Conservation (phyloP, 495 filamentous ascomycete species). For the Talaromyces borbonicus region DNA sequence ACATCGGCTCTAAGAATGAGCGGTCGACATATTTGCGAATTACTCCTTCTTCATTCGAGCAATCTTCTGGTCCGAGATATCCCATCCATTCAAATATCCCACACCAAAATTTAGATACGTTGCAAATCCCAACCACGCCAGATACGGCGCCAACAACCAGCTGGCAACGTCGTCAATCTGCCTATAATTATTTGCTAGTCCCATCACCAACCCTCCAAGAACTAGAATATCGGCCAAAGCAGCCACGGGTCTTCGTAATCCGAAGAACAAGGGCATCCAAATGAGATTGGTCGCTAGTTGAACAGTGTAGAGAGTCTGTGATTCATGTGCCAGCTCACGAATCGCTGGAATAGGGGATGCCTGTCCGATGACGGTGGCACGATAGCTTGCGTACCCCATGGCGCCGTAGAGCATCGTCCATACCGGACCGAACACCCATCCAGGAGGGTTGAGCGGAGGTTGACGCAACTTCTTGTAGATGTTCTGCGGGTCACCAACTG, state of each 20-base stretch:
- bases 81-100: slow-evolving; percentile 69
- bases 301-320: slow-evolving; percentile 62
- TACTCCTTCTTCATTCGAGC: slow-evolving; percentile 22
- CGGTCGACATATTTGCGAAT: neutral
- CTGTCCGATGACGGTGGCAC: slow-evolving; percentile 51
- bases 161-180: slow-evolving; percentile 60
- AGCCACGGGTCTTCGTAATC: slow-evolving; percentile 53
- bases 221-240: slow-evolving; percentile 68
- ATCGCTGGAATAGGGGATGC: slow-evolving; percentile 27
- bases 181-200: slow-evolving; percentile 65
- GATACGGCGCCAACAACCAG: slow-evolving; percentile 67
- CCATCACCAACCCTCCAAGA: slow-evolving; percentile 56
- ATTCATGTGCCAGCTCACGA: slow-evolving; percentile 16
- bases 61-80: slow-evolving; percentile 31
- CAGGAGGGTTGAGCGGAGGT: slow-evolving; percentile 71
- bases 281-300: slow-evolving; percentile 76
- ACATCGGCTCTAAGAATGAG: too few species aligned
- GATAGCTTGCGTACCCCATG: slow-evolving; percentile 85
- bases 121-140: slow-evolving; percentile 75
- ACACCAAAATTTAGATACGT: slow-evolving; percentile 65
- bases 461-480: slow-evolving; percentile 62
- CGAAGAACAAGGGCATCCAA: slow-evolving; percentile 95
- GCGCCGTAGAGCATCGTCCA: slow-evolving; percentile 81
- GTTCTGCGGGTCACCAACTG: slow-evolving; percentile 46
- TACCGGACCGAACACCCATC: slow-evolving; percentile 69